Conservation (phyloP, 192 early-diverging fungal genomes). For the Coemansia sp. region DNA sequence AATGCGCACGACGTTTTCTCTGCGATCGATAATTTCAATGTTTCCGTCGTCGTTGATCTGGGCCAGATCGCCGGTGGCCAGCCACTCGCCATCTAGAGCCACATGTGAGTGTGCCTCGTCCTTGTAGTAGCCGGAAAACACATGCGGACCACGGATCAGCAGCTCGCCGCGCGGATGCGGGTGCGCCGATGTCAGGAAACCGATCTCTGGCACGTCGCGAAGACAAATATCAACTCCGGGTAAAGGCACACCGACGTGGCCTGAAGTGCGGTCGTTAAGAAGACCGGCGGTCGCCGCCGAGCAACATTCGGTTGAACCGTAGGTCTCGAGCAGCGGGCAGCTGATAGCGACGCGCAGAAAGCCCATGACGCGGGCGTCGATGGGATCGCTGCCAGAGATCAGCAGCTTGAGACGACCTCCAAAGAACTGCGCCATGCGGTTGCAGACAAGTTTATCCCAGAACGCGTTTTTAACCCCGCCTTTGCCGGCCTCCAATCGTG, state of each 20-base stretch:
- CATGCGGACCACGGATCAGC: constrained; percentile 70
- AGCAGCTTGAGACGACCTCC: constrained; percentile 68
- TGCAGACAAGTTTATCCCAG: constrained; percentile 85
- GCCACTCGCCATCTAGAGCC: constrained; percentile 76
- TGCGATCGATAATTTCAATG: constrained; percentile 78
- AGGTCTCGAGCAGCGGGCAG: constrained; percentile 60
- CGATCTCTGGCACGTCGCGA: constrained; percentile 84
- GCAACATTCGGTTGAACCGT: constrained; percentile 41
- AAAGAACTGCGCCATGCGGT: constrained; percentile 70
- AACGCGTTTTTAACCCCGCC: constrained; percentile 63
- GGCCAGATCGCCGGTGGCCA: constrained; percentile 85
- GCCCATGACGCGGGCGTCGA: constrained; percentile 60
- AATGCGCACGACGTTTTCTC: constrained; percentile 75
- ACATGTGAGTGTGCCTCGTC: constrained; percentile 76
- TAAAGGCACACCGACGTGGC: constrained; percentile 75
- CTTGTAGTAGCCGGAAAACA: constrained; percentile 82
- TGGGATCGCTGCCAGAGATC: constrained; percentile 64
- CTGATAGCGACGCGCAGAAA: constrained; percentile 65
- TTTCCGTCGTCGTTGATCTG: constrained; percentile 69
- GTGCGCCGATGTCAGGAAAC: constrained; percentile 71
- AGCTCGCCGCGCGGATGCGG: constrained; percentile 88
- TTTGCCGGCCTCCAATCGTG: constrained; percentile 53
- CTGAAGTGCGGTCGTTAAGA: constrained; percentile 41
- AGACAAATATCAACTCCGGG: constrained; percentile 80
- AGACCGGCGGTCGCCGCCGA: constrained; percentile 30